Base-by-base conservation (phyloP, 352 stramenopile species). In the Globisporangium nagaii region DNA sequence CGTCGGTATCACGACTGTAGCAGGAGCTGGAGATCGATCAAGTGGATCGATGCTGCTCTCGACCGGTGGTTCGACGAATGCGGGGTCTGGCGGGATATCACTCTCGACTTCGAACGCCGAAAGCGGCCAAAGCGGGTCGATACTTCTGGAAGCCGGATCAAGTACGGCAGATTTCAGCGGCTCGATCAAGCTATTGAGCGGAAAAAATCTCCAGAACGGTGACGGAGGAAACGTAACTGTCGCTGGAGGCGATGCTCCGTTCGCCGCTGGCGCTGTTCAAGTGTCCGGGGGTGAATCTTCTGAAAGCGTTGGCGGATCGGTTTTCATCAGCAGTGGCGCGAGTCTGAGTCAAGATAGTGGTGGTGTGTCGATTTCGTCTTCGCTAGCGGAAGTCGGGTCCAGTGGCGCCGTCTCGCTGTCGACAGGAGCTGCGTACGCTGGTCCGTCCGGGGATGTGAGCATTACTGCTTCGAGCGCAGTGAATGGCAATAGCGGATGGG, bases 21-120 rank as follows among this genome's bases (percentile, higher is more conserved):
- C 51, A 50, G 48, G 54, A 7, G 39, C 27, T 17, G 46, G 60
- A 27, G 34, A 45, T 4, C 51, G 55, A 28, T 37, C 50, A 15
- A 75, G 67, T 40, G 67, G 67, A 12, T 59, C 53, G 8, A 37
- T 73, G 15, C 50, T 17, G 10, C 27, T 75, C 11, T 63, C 61
- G 2, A 68, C 60, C 15, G 65, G 67, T 6, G 12, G n/a, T 10
- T 72, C 67, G 32, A 59, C 60, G 52, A 56, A 36, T 31, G 57
- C 56, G 35, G 50, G 60, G 27, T 65, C 60, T 42, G 67, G 67
- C 3, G 35, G 54, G 27, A 28, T 63, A 28, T 49, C 19, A 4
- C 24, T 75, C 2, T 53, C 11, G 22, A 70, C 56, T 37, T 65
- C 52, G 25, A 41, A 56, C 27, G 57, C 60, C 12, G 9, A 45